These are phyloP conservation scores for Colletotrichum sp. DNA, from an alignment of 2,329 filamentous ascomycete species.

Conservation along the genomic window DNA sequence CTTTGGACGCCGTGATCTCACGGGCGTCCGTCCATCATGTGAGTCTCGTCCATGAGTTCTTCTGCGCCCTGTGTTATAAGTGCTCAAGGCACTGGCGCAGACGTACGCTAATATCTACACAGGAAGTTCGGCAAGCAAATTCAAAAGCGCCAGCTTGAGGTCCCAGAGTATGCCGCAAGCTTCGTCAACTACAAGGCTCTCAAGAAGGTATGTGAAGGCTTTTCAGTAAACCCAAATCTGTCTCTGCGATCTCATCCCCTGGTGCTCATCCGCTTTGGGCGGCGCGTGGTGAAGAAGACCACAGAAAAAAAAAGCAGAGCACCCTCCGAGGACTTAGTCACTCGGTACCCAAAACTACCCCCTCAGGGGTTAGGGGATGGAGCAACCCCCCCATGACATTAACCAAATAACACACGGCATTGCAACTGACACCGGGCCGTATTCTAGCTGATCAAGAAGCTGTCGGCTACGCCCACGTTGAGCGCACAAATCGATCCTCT, in stretches of 20 bases:
- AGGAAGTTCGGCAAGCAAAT: constrained; percentile 99
- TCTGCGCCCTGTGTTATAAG: neutral
- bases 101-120: constrained; percentile 16
- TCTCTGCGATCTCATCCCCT: neutral
- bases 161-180: constrained; percentile 98
- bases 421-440: constrained; percentile 34
- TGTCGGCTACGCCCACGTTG: constrained; percentile 89
- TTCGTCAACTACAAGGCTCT: constrained; percentile 99
- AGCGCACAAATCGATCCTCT: constrained; percentile 73
- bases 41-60: neutral
- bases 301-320: neutral
- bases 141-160: constrained; percentile 97
- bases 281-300: neutral
- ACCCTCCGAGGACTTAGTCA: constrained; percentile 1
- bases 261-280: neutral
- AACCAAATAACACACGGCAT: constrained; percentile 1
- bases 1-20: constrained; percentile 10
- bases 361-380: constrained; percentile 14
- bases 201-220: constrained; percentile 77
- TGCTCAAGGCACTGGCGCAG: neutral
- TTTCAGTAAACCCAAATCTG: neutral
- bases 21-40: constrained; percentile 15
- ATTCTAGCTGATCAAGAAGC: constrained; percentile 92
- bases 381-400: constrained; percentile 19
- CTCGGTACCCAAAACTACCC: constrained; percentile 11